Base-by-base conservation (phyloP, 2,329 filamentous ascomycete genomes). In the Colletotrichum costaricense region DNA sequence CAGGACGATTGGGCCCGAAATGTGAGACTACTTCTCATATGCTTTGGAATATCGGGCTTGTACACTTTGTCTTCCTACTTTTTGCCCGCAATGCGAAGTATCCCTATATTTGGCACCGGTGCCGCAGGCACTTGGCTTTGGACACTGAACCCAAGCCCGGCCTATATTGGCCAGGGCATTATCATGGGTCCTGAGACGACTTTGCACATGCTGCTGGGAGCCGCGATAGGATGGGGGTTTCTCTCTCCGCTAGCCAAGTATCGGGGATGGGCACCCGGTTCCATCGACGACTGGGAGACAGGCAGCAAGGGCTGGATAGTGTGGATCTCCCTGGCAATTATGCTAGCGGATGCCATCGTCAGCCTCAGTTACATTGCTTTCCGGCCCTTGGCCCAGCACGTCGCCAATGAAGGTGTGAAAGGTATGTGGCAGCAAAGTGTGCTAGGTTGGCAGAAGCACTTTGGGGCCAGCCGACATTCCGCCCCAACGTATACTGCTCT, bases 271-370 rank as follows among this genome's bases (percentile, higher is more conserved):
- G 97, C 97, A 11, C 94, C 95, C 3, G 97, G 95, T 0, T 88
- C 92, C 1, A 94, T 98, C 1, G 88, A 91, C 68, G 94, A 97
- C 81, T 99, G 97, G 97, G 94, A 96, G 72, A 91, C 88, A 19
- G 97, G 97, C 11, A 98, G 95, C 81, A 98, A 98, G 84, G 97
- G 96, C 52, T 99, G 97, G 97, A 98, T 99, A 73, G 94, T 99
- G 0, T 99, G 97, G 97, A 88, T 97, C 2, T 98, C 95, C 42
- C 86, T 99, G 35, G 94, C 97, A 4, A 98, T 99, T 76, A 99
- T 99, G 97, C 88, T 99, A 30, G 94, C 94, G 26, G 97, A 99
- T 82, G 95, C 96, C 0, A 88, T 99, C 4, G 90, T 98, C 75
- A 98, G 94, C 78, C 89, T 99, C 11, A 91, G 93, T 1, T 95